These are phyloP conservation scores for Boeremia exigua DNA, from an alignment of 2,329 filamentous ascomycete species.

Conservation along the genomic window DNA sequence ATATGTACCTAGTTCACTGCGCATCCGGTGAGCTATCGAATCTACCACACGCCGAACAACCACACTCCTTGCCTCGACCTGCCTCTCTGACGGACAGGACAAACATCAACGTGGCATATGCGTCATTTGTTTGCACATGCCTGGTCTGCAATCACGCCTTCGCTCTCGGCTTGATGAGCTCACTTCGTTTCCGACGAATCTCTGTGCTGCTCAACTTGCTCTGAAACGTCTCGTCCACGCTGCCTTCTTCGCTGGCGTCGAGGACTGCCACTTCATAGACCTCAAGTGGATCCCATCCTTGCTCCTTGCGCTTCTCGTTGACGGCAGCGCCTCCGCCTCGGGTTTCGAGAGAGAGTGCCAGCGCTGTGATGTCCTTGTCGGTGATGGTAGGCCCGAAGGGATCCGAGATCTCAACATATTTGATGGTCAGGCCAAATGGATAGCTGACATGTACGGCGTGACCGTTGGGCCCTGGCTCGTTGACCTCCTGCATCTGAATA, in stretches of 20 bases:
- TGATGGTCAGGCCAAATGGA: slow-evolving; percentile 69
- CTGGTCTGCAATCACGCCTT: slow-evolving; percentile 26
- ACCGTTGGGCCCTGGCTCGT: slow-evolving; percentile 56
- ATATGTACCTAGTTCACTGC: slow-evolving; percentile 24
- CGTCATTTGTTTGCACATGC: background rate
- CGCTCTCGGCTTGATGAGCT: slow-evolving; percentile 31
- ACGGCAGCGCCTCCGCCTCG: slow-evolving; percentile 81
- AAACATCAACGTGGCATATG: slow-evolving; percentile 15
- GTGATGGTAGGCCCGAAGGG: slow-evolving; percentile 90
- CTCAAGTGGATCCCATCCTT: slow-evolving; percentile 76
- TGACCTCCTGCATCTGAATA: slow-evolving; percentile 53
- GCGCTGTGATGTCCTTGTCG: slow-evolving; percentile 75
- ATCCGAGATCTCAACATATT: slow-evolving; percentile 85
- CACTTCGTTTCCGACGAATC: slow-evolving; percentile 62
- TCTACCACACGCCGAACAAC: slow-evolving; percentile 11
- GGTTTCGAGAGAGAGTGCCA: slow-evolving; percentile 90
- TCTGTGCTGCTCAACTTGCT: slow-evolving; percentile 92
- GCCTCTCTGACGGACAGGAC: background rate
- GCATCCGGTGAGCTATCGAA: slow-evolving; percentile 21
- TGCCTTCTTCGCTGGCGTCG: slow-evolving; percentile 65
- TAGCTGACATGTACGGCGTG: slow-evolving; percentile 64
- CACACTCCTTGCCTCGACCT: slow-evolving; percentile 3
- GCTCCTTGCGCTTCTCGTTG: slow-evolving; percentile 78
- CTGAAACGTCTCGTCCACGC: slow-evolving; percentile 67
- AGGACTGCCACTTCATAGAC: slow-evolving; percentile 91